Conservation (phyloP, 2,329 filamentous ascomycete species). For the Thielaviopsis populi region DNA sequence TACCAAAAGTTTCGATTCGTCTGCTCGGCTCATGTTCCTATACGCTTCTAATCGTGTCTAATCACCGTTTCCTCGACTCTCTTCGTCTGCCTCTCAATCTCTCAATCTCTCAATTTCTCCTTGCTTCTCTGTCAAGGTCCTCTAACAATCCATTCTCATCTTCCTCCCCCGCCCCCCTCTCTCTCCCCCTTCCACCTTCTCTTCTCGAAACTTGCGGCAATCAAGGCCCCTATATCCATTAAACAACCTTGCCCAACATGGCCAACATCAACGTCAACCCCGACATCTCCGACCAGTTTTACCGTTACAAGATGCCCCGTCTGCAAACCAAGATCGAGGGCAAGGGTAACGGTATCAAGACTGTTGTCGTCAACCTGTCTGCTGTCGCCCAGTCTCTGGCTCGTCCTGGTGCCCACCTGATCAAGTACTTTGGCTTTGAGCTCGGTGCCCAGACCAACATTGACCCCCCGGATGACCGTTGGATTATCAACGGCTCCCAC, state of each 20-base stretch:
- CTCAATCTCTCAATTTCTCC: constrained; percentile 13
- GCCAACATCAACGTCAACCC: constrained; percentile 96
- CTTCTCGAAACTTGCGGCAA: constrained; percentile 1
- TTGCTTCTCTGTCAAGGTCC: background rate
- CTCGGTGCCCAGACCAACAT: constrained; percentile 97
- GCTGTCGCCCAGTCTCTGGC: constrained; percentile 85
- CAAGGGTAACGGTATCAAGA: constrained; percentile 99
- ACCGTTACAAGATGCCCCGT: constrained; percentile 99
- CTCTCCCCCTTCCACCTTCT: background rate
- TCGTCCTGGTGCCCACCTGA: constrained; percentile 84
- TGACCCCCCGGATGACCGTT: constrained; percentile 91
- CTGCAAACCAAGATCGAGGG: constrained; percentile 98
- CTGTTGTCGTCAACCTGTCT: constrained; percentile 87
- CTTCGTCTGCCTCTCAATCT: constrained; percentile 21
- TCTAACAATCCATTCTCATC: background rate
- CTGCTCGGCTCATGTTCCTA: constrained; percentile 24
- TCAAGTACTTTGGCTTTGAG: constrained; percentile 99
- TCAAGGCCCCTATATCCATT: constrained; percentile 5
- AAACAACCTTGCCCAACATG: constrained; percentile 49
- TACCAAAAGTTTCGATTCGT: constrained; percentile 36
- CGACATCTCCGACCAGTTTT: constrained; percentile 97
- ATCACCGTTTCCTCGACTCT: constrained; percentile 23
- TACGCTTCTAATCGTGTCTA: constrained; percentile 17
- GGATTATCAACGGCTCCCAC: constrained; percentile 99
- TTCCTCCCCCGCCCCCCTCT: background rate